Evolutionary conservation across 768 basidiomycete species (phyloP), one percentile per base, ranked within the genome.

Genomic region (Agrocybe praecox): DNA sequence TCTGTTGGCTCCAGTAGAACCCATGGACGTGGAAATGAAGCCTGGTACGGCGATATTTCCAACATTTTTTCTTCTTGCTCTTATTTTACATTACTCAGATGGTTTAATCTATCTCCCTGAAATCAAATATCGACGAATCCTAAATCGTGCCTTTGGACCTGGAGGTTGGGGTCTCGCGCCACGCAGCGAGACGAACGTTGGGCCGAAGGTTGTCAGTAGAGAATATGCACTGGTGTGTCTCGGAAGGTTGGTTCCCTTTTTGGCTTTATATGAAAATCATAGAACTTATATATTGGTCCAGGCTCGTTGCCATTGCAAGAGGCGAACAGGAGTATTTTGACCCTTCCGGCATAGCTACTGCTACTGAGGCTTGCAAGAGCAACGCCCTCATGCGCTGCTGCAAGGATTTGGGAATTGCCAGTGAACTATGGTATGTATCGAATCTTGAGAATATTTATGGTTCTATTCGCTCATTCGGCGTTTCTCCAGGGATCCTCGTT

Each of bases 281-380:
- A 19, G 10, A 22, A 19, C 3, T 23, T 22, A 42, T 22, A 46
- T 11, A 48, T 21, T 14, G 22, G 26, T 45, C 12, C 58, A 96
- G 96, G 53, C 77, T 98, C 17, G 94, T 98, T 2, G 90, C 84
- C 9, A 87, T 98, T 59, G 91, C 96, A 2, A 82, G 96, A 49
- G 96, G 96, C 26, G 96, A 98, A 74, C 95, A 98, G 63, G 94
- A 97, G 63, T 98, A 95, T 72, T 98, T 98, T 64, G 94, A 96
- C 65, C 88, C 91, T 7, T 81, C 83, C 0, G 94, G 94, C 14
- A 86, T 98, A 49, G 85, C 96, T 1, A 98, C 96, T 0, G 96
- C 96, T 0, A 92, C 90, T 0, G 96, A 98, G 70, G 94, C 89
- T 0, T 93, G 90, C 76, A 98, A 98, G 73, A 94, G 92, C 68